Evolutionary conservation across 371 early-diverging fungal genomes (phyloP).

Genomic region (Rhizomucor miehei): DNA sequence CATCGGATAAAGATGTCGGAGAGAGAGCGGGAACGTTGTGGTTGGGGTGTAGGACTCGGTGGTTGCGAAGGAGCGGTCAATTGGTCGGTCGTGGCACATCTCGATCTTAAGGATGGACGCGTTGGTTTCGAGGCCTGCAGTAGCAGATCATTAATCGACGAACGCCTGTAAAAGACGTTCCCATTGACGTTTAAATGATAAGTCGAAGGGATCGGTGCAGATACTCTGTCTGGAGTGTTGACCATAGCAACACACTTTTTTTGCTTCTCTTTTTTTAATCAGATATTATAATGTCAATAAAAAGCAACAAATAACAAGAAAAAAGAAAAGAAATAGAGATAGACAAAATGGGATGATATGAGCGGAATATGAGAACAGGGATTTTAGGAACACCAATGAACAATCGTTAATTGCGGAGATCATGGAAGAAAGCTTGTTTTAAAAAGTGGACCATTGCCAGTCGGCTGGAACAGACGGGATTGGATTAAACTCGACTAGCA

Average conservation of each 20-base stretch:
- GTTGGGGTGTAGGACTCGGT: not conserved
- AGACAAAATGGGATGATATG: not conserved
- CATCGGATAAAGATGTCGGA: constrained; percentile 2
- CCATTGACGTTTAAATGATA: constrained; percentile 5
- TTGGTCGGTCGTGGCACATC: not conserved
- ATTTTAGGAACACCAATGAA: too few relatives aligned
- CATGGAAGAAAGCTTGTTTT: not conserved
- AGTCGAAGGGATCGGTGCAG: not conserved
- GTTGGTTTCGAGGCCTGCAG: not conserved
- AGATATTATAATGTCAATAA: not conserved
- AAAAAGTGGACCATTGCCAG: constrained; percentile 15
- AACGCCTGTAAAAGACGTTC: constrained; percentile 1
- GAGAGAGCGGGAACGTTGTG: not conserved
- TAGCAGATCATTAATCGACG: not conserved
- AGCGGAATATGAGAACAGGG: too few relatives aligned
- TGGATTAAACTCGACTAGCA: constrained; percentile 4
- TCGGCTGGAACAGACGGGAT: constrained; percentile 6
- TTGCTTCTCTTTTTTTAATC: not conserved
- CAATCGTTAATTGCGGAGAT: too few relatives aligned
- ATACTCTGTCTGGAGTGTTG: not conserved
- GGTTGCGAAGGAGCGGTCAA: not conserved
- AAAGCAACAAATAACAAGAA: not conserved
- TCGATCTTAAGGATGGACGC: too few relatives aligned
- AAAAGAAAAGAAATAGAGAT: not conserved
- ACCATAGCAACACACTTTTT: not conserved